phyloP scores from a whole-genome alignment of 257 asterid genomes.

The Marsdenia floribunda region DNA sequence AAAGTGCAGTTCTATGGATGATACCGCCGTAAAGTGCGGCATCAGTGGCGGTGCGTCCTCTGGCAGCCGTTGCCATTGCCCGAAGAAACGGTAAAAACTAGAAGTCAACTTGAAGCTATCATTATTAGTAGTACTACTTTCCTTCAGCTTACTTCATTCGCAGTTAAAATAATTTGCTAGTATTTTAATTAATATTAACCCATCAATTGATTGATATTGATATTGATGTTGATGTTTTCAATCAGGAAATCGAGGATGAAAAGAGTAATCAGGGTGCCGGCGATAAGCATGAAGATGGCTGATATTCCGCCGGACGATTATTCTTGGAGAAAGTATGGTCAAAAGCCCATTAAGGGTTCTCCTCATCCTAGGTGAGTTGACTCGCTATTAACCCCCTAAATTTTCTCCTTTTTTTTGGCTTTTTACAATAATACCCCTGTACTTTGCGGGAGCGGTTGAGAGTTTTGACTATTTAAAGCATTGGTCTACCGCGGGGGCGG shows the following conservation, averaged over 20 bases:
- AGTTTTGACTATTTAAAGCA: background rate
- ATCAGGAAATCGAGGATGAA: slow-evolving; percentile 68
- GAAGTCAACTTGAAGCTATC: slow-evolving; percentile 21
- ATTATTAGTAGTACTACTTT: background rate
- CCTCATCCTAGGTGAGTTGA: slow-evolving; percentile 79
- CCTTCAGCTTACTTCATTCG: background rate
- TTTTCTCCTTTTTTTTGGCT: background rate
- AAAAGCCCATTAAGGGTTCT: slow-evolving; percentile 91
- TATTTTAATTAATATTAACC: background rate
- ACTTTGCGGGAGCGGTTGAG: background rate
- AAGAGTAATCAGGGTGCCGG: slow-evolving; percentile 62
- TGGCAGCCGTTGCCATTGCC: slow-evolving; percentile 74
- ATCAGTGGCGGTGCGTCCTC: slow-evolving; percentile 42
- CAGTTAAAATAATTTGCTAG: background rate
- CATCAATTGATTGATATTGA: background rate
- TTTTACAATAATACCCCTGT: background rate
- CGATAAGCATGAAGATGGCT: slow-evolving; percentile 74
- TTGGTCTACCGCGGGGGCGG: background rate
- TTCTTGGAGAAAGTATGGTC: slow-evolving; percentile 93
- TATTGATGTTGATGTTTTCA: background rate
- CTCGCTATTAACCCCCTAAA: background rate
- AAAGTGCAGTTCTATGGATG: slow-evolving; percentile 74
- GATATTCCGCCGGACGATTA: slow-evolving; percentile 86
- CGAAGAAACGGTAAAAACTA: slow-evolving; percentile 62
- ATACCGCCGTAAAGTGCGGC: slow-evolving; percentile 45